Evolutionary conservation across 2,329 filamentous ascomycete species (phyloP).

Genomic region (Ophiostoma montium): DNA sequence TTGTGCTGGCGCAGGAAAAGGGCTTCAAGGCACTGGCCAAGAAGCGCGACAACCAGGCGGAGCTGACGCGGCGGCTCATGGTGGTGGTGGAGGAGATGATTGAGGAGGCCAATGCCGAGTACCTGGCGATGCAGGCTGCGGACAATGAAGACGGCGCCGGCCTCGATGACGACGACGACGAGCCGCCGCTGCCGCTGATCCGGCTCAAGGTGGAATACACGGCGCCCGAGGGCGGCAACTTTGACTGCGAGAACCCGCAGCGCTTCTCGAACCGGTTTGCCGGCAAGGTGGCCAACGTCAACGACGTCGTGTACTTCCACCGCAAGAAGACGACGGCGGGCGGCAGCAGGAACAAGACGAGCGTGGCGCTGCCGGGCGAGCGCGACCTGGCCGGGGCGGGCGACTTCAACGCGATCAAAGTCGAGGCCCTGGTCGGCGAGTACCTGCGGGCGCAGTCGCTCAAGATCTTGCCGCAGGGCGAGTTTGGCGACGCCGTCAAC

Average conservation of each 20-base stretch:
- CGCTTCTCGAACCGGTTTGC: slow-evolving; percentile 88
- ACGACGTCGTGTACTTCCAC: slow-evolving; percentile 87
- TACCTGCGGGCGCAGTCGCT: slow-evolving; percentile 78
- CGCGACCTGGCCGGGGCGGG: slow-evolving; percentile 42
- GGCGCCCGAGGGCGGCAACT: slow-evolving; percentile 69
- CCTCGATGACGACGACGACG: slow-evolving; percentile 42
- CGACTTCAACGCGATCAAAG: slow-evolving; percentile 61
- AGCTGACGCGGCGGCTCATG: slow-evolving; percentile 66
- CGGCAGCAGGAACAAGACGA: slow-evolving; percentile 22
- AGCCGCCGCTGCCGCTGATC: slow-evolving; percentile 65
- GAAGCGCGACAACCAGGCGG: slow-evolving; percentile 68
- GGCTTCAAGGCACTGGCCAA: slow-evolving; percentile 65
- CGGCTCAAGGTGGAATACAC: slow-evolving; percentile 85
- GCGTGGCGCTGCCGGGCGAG: slow-evolving; percentile 35
- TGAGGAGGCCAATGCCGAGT: slow-evolving; percentile 65
- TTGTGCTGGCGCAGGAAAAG: slow-evolving; percentile 61
- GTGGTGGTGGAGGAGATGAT: slow-evolving; percentile 76
- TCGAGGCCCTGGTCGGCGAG: slow-evolving; percentile 77
- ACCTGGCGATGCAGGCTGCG: slow-evolving; percentile 60
- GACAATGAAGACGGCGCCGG: slow-evolving; percentile 39
- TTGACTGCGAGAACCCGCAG: slow-evolving; percentile 88
- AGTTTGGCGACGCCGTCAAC: slow-evolving; percentile 82
- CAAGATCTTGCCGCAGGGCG: slow-evolving; percentile 83
- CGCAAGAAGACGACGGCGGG: slow-evolving; percentile 60
- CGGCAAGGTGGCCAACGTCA: slow-evolving; percentile 82